These are phyloP conservation scores for Rhizophagus prolifer DNA, from an alignment of 192 early-diverging fungal species.

Conservation along the genomic window DNA sequence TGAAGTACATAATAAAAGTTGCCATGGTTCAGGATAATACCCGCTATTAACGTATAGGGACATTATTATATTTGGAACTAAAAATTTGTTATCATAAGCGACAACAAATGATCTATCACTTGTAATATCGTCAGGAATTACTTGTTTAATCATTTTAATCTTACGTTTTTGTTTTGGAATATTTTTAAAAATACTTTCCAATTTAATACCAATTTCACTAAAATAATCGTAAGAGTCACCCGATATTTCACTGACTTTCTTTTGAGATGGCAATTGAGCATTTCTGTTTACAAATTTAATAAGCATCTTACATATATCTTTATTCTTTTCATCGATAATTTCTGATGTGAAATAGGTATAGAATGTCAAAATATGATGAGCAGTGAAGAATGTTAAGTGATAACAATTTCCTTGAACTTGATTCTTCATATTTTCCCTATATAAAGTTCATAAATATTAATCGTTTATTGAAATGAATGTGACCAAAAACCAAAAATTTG, in stretches of 20 bases:
- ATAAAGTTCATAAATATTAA: background rate
- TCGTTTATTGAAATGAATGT: background rate
- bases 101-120: conserved; percentile 20
- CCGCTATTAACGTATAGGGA: conserved; percentile 27
- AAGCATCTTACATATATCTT: conserved; percentile 9
- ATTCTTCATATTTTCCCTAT: conserved; percentile 8
- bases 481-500: background rate
- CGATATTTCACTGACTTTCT: background rate
- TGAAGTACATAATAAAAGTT: conserved; percentile 26
- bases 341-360: conserved; percentile 22
- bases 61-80: conserved; percentile 28
- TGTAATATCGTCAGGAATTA: background rate
- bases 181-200: background rate
- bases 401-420: conserved; percentile 15
- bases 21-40: conserved; percentile 25
- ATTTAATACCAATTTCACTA: background rate
- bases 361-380: conserved; percentile 24
- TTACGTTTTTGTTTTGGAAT: background rate
- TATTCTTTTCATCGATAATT: background rate
- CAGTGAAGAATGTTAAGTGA: conserved; percentile 29
- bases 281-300: conserved; percentile 8
- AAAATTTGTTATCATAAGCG: conserved; percentile 14
- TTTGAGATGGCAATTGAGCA: background rate
- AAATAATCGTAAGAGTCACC: background rate
- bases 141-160: background rate